These are phyloP conservation scores for Eucalyptus regnans DNA, from an alignment of 345 rosid genomes.

Conservation along the genomic window DNA sequence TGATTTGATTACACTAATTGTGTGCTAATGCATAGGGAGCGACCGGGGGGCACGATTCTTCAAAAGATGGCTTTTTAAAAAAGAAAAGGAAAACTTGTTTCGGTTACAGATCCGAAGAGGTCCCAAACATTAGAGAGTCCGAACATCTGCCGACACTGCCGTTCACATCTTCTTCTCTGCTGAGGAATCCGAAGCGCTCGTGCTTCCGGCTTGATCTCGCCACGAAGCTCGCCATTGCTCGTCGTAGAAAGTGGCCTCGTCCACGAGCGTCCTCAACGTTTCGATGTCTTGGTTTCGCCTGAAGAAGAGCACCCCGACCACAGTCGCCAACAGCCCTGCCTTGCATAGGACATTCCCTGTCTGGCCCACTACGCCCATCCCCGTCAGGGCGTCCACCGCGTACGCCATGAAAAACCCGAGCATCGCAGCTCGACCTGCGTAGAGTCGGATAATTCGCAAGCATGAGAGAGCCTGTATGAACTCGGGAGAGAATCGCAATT, in stretches of 20 bases:
- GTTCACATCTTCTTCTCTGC: conserved; percentile 2
- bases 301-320: conserved; percentile 7
- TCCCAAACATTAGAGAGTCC: not conserved
- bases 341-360: conserved; percentile 33
- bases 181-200: not conserved
- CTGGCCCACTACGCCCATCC: conserved; percentile 26
- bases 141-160: not conserved
- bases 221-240: conserved; percentile 45
- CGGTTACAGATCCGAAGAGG: not conserved
- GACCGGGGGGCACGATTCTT: not conserved
- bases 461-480: not conserved
- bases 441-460: not conserved
- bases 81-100: accelerated
- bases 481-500: not conserved
- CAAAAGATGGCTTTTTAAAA: not conserved
- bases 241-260: conserved; percentile 39
- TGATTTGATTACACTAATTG: not conserved
- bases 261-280: conserved; percentile 17
- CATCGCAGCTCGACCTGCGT: conserved; percentile 49
- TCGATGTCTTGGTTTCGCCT: conserved; percentile 13
- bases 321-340: conserved; percentile 20
- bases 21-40: not conserved
- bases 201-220: not conserved
- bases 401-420: conserved; percentile 35
- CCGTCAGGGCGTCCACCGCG: conserved; percentile 26